A percentile compares a stretch with the other conserved stretches of the same genome.
phyloP scores from a whole-genome alignment of 2,329 filamentous ascomycete species.

The Cladophialophora exuberans region DNA sequence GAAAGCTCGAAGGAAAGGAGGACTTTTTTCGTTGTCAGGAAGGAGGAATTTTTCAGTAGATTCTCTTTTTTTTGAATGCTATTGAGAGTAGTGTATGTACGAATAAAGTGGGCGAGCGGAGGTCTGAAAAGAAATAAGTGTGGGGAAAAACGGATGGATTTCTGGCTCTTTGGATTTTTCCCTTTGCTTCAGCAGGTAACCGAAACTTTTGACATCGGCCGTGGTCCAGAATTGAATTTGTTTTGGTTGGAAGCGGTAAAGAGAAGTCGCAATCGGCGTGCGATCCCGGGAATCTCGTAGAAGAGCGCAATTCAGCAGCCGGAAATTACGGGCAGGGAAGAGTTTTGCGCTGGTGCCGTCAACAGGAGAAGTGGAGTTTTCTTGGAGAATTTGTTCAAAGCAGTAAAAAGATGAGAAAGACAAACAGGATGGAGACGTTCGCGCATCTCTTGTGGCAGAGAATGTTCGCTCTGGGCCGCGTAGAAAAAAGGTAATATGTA shows the following conservation, averaged over 20 bases:
- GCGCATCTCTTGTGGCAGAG: not conserved
- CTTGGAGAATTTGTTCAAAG: slow-evolving; percentile 7
- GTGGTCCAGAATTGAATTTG: not conserved
- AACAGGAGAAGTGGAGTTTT: not conserved
- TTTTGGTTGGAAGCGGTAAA: not conserved
- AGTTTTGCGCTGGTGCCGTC: not conserved
- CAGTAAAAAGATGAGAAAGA: slow-evolving; percentile 10
- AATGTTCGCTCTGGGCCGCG: not conserved
- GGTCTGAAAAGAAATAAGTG: not conserved
- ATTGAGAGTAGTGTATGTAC: not conserved
- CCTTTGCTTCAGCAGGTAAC: slow-evolving; percentile 1
- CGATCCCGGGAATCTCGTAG: not conserved
- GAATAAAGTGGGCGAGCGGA: slow-evolving; percentile 10
- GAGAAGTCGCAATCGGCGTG: not conserved
- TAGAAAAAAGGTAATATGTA: slow-evolving; percentile 3
- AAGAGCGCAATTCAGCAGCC: not conserved
- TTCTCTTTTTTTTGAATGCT: not conserved
- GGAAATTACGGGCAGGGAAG: not conserved
- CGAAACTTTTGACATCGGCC: not conserved
- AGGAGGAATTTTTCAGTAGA: not conserved
- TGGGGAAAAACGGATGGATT: not conserved
- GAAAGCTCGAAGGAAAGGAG: not conserved
- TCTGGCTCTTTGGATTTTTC: not conserved
- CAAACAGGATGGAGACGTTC: not conserved
- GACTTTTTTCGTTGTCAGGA: too few species aligned